phyloP scores from a whole-genome alignment of 2,329 filamentous ascomycete species.

The Magnaporthales sp. region DNA sequence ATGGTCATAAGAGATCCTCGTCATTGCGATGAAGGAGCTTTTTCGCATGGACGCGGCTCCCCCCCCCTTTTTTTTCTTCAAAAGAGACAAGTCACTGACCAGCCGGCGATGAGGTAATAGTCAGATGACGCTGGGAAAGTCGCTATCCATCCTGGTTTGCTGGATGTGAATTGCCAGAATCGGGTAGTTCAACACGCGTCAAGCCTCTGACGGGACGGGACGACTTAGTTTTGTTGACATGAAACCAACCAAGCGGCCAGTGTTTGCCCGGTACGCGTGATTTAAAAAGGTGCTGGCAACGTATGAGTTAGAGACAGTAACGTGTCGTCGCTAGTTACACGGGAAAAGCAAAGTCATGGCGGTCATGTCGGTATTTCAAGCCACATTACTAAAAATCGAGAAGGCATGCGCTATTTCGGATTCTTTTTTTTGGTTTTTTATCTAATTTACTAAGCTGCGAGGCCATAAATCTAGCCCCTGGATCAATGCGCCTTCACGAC shows the following conservation, averaged over 20 bases:
- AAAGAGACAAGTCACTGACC: not conserved
- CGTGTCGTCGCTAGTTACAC: not conserved
- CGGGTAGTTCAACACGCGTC: not conserved
- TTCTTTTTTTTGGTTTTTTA: not conserved
- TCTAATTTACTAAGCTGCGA: too few relatives aligned
- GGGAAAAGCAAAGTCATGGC: not conserved
- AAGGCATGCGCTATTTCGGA: not conserved
- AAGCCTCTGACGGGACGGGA: not conserved
- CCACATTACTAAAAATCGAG: not conserved
- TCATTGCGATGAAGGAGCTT: not conserved
- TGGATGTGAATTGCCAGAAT: not conserved
- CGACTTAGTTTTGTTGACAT: not conserved
- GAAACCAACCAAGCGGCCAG: not conserved
- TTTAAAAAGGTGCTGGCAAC: not conserved
- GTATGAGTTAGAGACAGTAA: not conserved
- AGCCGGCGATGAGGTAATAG: not conserved
- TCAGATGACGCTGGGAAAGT: not conserved
- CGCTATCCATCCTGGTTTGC: not conserved
- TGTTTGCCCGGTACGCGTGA: not conserved
- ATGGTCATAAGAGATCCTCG: not conserved
- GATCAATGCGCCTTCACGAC: slow-evolving; percentile 61
- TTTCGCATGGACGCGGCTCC: not conserved
- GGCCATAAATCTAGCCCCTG: not conserved
- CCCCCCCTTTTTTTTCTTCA: too few relatives aligned
- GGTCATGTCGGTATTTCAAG: too few relatives aligned